These are phyloP conservation scores for Lachnellula arida DNA, from an alignment of 2,329 filamentous ascomycete species.

Conservation along the genomic window DNA sequence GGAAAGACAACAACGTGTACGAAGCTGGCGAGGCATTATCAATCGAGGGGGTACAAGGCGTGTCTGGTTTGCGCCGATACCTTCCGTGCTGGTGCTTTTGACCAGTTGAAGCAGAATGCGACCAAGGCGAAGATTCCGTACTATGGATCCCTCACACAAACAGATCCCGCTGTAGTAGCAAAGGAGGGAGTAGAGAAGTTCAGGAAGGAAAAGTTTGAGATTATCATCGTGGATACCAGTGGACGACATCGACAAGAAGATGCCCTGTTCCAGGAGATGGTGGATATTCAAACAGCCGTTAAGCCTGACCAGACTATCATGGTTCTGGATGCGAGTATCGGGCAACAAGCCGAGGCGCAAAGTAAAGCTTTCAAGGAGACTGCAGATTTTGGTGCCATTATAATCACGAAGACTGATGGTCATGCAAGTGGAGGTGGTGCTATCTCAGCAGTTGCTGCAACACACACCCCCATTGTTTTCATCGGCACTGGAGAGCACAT, in stretches of 20 bases:
- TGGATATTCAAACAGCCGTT: constrained; percentile 89
- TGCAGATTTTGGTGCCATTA: constrained; percentile 95
- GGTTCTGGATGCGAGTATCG: constrained; percentile 94
- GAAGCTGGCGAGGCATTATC: constrained; percentile 92
- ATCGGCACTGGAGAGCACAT: constrained; percentile 97
- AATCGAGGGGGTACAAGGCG: constrained; percentile 85
- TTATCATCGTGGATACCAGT: constrained; percentile 97
- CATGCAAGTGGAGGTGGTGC: constrained; percentile 94
- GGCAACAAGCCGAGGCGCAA: constrained; percentile 91
- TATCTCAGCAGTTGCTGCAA: constrained; percentile 94
- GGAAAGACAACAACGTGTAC: constrained; percentile 99
- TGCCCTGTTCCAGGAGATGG: constrained; percentile 95
- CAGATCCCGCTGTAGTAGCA: constrained; percentile 88
- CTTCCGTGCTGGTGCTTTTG: constrained; percentile 96
- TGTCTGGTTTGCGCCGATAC: constrained; percentile 97
- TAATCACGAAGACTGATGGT: constrained; percentile 98
- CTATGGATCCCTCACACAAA: constrained; percentile 94
- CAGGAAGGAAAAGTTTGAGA: constrained; percentile 96
- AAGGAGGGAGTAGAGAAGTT: constrained; percentile 97
- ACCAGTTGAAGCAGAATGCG: constrained; percentile 97
- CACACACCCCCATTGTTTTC: constrained; percentile 94
- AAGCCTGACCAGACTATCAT: constrained; percentile 95
- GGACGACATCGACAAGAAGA: constrained; percentile 93
- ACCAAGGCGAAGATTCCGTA: constrained; percentile 99
- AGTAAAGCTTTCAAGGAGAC: constrained; percentile 96